Evolutionary conservation across 495 filamentous ascomycete genomes (phyloP), one percentile per base, ranked within the genome.

Genomic region (Podospora fimiseda): DNA sequence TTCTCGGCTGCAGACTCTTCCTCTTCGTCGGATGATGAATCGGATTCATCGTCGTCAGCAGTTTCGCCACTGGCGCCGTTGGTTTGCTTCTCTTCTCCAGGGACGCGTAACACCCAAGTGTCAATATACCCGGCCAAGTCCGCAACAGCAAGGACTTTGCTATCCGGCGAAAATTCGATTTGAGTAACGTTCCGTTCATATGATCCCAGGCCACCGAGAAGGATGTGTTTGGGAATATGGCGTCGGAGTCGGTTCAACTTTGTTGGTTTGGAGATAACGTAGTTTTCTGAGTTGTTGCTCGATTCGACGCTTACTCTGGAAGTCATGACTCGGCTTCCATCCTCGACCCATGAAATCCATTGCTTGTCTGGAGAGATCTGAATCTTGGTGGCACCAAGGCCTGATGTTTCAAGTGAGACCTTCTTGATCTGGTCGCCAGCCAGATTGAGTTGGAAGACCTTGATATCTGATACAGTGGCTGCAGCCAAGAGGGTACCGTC

Each of bases 61-160:
- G 42, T 55, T 8, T 51, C 48, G 59, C 60, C 37, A 50, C 48
- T 52, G 6, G 55, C 54, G 13, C 61, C 67, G 41, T 64, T 64
- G 64, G 68, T 44, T 23, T 21, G 16, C 8, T 19, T 13, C 21
- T 53, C 45, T 47, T 70, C 69, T 48, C 62, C 51, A 33, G 64
- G 75, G 37, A 74, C 77, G 52, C 80, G 75, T 23, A 96, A 67
- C 3, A 87, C 68, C 83, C 89, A 99, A 13, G 83, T 88, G 63
- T 96, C 91, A 23, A 99, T 77, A 65, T 83, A 86, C 22, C 94
- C 94, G 44, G 84, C 83, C 19, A 97, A 63, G 67, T 96, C 94
- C 30, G 84, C 82, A 13, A 83, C 80, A 7, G 83, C 87, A 14
- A 97, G 65, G 47, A 95, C 79, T 49, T 78, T 80, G 67, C 89